Conservation (phyloP, 2,329 filamentous ascomycete genomes). For the Beauveria sp. region DNA sequence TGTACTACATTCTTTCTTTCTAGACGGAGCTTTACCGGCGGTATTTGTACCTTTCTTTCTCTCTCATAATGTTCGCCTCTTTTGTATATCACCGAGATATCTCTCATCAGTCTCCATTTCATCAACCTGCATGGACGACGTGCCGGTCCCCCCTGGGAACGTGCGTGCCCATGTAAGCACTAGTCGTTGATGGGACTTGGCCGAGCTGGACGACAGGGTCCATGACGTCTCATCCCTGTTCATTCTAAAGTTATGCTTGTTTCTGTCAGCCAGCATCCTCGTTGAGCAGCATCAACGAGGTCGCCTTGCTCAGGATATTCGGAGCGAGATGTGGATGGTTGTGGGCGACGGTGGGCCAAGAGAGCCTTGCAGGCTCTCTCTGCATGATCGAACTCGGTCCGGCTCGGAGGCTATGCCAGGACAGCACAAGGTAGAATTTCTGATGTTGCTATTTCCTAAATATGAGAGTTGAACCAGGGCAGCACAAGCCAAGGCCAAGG, state of each 20-base stretch:
- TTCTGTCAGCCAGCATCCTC: background rate
- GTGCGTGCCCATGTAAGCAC: conserved; percentile 4
- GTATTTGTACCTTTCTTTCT: background rate
- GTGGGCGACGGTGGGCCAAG: background rate
- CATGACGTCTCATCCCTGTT: background rate
- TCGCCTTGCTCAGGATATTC: background rate
- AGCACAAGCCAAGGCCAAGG: too few species aligned
- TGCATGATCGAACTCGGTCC: background rate
- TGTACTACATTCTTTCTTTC: background rate
- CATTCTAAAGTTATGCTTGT: background rate
- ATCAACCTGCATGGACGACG: background rate
- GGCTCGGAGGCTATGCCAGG: background rate
- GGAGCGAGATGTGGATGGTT: background rate
- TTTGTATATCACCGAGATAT: background rate
- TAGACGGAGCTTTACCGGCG: background rate
- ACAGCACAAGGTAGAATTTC: background rate
- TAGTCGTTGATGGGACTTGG: background rate
- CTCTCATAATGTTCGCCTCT: background rate
- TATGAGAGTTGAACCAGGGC: too few species aligned
- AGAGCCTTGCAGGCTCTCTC: background rate
- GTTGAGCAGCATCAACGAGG: background rate
- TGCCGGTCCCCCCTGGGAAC: background rate
- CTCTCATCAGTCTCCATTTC: background rate
- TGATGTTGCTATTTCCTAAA: background rate
- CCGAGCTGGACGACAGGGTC: background rate